Conservation (phyloP, 345 rosid species). For the Hevea brasiliensis region DNA sequence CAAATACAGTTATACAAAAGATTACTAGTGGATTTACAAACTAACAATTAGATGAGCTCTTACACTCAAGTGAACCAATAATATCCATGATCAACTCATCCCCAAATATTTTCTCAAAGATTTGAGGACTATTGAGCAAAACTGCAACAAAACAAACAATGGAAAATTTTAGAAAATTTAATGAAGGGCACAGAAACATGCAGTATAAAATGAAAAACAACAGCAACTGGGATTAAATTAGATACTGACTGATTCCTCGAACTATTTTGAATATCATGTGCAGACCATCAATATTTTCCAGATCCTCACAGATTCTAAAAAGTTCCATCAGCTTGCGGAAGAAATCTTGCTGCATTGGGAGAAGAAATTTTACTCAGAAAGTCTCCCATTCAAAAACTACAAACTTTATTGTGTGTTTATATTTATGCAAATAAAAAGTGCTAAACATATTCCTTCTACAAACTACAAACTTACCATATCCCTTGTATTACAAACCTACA, state of each 20-base stretch:
- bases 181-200: slow-evolving; percentile 19
- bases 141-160: slow-evolving; percentile 49
- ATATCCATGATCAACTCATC: slow-evolving; percentile 84
- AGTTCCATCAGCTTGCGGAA: slow-evolving; percentile 71
- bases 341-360: slow-evolving; percentile 65
- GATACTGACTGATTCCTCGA: slow-evolving; percentile 73
- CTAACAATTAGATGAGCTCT: slow-evolving; percentile 26
- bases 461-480: background rate
- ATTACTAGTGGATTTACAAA: background rate
- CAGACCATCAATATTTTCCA: slow-evolving; percentile 60
- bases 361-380: slow-evolving; percentile 26
- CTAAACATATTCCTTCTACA: no score
- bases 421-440: no score
- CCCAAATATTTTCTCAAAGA: slow-evolving; percentile 77
- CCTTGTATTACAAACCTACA: background rate
- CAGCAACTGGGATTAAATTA: slow-evolving; percentile 15
- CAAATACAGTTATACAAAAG: background rate
- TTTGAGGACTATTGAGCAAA: slow-evolving; percentile 71
- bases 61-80: slow-evolving; percentile 93
- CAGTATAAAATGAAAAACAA: slow-evolving; percentile 10
- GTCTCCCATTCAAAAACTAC: background rate
- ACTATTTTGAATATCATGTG: slow-evolving; percentile 82
- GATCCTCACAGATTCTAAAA: slow-evolving; percentile 68
- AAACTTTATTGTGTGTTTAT: background rate
- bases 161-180: slow-evolving; percentile 18